Base-by-base conservation (phyloP, 1,139 yeast genomes). In the Pichia sp. region DNA sequence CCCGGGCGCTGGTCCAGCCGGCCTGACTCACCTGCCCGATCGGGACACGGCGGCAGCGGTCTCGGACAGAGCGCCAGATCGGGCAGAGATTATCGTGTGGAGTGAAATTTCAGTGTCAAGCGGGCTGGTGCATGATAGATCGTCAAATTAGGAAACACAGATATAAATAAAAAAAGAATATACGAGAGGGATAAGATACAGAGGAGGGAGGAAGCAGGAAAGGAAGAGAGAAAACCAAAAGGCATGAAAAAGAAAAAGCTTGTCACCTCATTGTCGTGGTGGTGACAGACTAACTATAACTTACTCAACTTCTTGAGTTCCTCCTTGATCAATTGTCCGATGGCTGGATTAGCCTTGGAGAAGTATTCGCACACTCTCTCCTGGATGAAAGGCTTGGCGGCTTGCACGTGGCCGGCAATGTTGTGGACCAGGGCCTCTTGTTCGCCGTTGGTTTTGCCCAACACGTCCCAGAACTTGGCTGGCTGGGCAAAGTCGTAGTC, bases 381-480 rank as follows among this genome's bases (percentile, higher is more conserved):
- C 76, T 88, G 96, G 62, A 90, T 82, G 54, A 77, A 80, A 54
- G 87, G 84, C 62, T 81, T 80, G 42, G 97, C 96, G 64, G 71
- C 80, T 47, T 78, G 67, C 49, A 81, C 86, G 70, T 90, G 97
- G 41, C 75, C 85, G 47, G 96, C 85, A 62, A 92, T 78, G 71
- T 93, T 92, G 73, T 87, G 88, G 51, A 93, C 89, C 70, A 92
- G 78, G 67, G 88, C 82, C 67, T 80, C 82, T 73, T 89, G 96
- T 73, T 88, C 96, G 64, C 88, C 87, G 31, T 84, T 81, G 66
- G 83, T 82, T 69, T 75, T 85, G 58, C 87, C 88, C 71, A 88
- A 79, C 49, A 87, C 93, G 57, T 84, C 76, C 85, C 87, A 92
- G 69, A 77, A 72, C 64, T 70, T 76, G 72, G 86, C 78, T 66